A percentile compares a stretch with the other conserved stretches of the same genome.
These are phyloP conservation scores for Hanseniaspora jakobsenii DNA, from an alignment of 805 yeast species.

Conservation along the genomic window DNA sequence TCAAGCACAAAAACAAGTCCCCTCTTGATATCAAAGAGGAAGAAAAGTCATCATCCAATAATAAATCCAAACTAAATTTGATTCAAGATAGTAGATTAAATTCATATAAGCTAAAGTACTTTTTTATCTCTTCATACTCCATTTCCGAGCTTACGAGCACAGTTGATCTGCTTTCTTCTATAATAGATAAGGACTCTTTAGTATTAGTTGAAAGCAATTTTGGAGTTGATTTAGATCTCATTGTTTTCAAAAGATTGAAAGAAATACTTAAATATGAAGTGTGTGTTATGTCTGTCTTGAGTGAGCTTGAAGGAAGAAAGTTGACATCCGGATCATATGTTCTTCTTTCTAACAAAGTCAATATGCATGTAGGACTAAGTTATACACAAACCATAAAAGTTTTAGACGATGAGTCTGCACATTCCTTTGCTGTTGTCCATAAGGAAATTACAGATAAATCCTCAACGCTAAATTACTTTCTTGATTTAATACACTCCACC, in stretches of 20 bases:
- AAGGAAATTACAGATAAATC: neutral
- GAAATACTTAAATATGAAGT: slow-evolving; percentile 1
- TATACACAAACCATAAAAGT: slow-evolving; percentile 18
- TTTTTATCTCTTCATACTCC: slow-evolving; percentile 24
- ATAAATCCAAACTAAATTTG: neutral
- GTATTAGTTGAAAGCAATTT: slow-evolving; percentile 25
- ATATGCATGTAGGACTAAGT: slow-evolving; percentile 23
- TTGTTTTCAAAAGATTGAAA: slow-evolving; percentile 14
- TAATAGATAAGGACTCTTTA: slow-evolving; percentile 20
- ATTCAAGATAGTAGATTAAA: slow-evolving; percentile 10
- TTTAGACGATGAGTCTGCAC: slow-evolving; percentile 7
- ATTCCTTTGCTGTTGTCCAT: slow-evolving; percentile 15
- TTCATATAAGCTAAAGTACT: slow-evolving; percentile 22
- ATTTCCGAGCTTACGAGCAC: slow-evolving; percentile 20
- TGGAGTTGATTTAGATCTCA: slow-evolving; percentile 25
- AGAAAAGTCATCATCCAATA: slow-evolving; percentile 17
- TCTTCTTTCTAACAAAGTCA: slow-evolving; percentile 23
- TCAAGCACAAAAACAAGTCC: neutral
- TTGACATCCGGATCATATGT: slow-evolving; percentile 27
- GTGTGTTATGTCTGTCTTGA: slow-evolving; percentile 22
- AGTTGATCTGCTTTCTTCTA: slow-evolving; percentile 19
- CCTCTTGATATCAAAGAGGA: slow-evolving; percentile 17
- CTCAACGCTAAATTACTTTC: slow-evolving; percentile 7
- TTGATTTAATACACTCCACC: slow-evolving; percentile 17
- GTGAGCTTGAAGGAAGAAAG: slow-evolving; percentile 26